Evolutionary conservation across 1,284 basidiomycete genomes (phyloP).

Genomic region (Golubevia pallescens): DNA sequence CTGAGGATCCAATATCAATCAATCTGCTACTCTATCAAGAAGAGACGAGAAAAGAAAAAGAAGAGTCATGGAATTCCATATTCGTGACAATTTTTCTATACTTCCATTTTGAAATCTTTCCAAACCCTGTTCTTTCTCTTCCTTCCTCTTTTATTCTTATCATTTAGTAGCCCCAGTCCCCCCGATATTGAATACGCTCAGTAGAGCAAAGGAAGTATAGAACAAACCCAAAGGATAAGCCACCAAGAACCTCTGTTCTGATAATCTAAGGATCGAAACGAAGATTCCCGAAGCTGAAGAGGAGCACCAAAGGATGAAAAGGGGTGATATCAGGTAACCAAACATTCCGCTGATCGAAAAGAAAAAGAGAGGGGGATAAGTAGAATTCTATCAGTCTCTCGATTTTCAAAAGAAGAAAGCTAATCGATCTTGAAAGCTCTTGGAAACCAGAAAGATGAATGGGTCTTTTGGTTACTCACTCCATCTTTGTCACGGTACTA

Average conservation of each 20-base stretch:
- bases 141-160: too few relatives aligned
- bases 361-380: background rate
- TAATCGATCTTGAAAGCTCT: background rate
- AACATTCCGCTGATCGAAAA: constrained; percentile 5
- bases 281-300: constrained; percentile 62
- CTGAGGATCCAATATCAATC: too few relatives aligned
- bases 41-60: too few relatives aligned
- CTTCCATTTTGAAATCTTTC: too few relatives aligned
- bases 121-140: too few relatives aligned
- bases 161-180: too few relatives aligned
- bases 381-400: background rate
- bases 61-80: too few relatives aligned
- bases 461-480: constrained; percentile 25
- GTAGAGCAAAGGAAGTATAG: constrained; percentile 58
- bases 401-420: too few relatives aligned
- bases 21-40: too few relatives aligned
- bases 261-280: constrained; percentile 54
- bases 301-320: constrained; percentile 61
- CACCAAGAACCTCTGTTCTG: constrained; percentile 58
- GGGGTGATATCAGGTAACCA: constrained; percentile 51
- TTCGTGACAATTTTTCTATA: too few relatives aligned
- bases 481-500: constrained; percentile 48
- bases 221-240: constrained; percentile 61
- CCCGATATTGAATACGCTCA: constrained; percentile 53
- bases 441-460: background rate